Base-by-base conservation (phyloP, 768 basidiomycete genomes). In the Tylopilus sp. region DNA sequence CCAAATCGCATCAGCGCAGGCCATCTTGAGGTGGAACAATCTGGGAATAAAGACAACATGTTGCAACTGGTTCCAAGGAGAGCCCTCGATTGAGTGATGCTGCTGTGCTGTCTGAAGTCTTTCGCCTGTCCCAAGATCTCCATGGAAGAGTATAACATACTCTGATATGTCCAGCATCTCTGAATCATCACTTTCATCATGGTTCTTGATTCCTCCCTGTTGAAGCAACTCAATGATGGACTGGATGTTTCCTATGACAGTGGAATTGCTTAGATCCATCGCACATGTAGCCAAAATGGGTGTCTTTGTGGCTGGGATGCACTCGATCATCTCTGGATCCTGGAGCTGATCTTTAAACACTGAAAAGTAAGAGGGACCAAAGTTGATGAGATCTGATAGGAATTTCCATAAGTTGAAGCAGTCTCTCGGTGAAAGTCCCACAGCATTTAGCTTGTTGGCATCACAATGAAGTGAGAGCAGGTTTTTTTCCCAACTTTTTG, bases 11-110 rank as follows among this genome's bases (percentile, higher is more conserved):
- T 73, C 66, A 0, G 57, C 58, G 12, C 50, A 50, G 0, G 69
- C 66, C 65, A 73, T 72, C 49, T 69, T 72, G 17, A 69, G 48
- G 53, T 72, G 72, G 44, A 75, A 75, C 0, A 74, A 45, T 0
- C 70, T 71, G 3, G 58, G 55, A 0, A 76, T 53, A 43, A 66
- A 74, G 0, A 77, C 52, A 2, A 75, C 43, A 34, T 54, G 59
- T 31, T 76, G 72, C 4, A 71, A 52, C 0, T 69, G 59, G 2
- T 45, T 44, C 63, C 63, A 69, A 0, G 69, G 62, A 8, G 68
- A 71, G 2, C 0, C 6, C 24, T 56, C 47, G 9, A 56, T 56
- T 31, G 50, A 12, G 3, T 21, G 26, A 4, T 8, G 12, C 4
- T 38, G 47, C 3, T 22, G 42, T 3, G 21, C 19, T 14, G 4